Evolutionary conservation across 225 moss, liverwort and hornwort species (phyloP).

Genomic region (Straminergon stramineum): DNA sequence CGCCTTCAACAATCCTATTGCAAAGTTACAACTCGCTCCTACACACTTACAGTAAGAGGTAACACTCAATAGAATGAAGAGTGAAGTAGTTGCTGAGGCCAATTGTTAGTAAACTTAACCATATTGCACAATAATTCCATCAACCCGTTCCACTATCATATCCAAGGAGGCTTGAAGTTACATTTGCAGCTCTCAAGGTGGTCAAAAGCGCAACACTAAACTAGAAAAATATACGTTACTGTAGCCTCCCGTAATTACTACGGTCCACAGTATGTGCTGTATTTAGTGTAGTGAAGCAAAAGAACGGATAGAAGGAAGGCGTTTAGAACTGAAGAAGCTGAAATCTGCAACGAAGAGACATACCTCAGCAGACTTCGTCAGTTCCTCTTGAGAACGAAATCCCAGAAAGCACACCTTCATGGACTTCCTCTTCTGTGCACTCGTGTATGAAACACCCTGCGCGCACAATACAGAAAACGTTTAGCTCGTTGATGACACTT

Average conservation of each 20-base stretch:
- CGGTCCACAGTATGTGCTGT: neutral
- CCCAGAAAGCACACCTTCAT: constrained; percentile 82
- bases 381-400: constrained; percentile 66
- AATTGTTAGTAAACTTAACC: neutral
- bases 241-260: neutral
- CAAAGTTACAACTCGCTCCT: neutral
- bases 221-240: neutral
- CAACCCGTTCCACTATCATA: neutral
- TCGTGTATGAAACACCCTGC: constrained; percentile 65
- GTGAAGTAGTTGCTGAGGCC: neutral
- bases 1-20: neutral
- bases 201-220: neutral
- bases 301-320: neutral
- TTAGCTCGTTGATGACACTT: neutral
- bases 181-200: neutral
- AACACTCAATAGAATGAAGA: neutral
- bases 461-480: neutral
- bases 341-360: neutral
- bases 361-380: constrained; percentile 67
- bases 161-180: neutral
- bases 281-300: neutral
- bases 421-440: constrained; percentile 89
- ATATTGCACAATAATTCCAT: neutral
- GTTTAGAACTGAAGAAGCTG: neutral
- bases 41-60: neutral